Conservation (phyloP, 176 grass and related monocot genomes). For the Stipa capillata region DNA sequence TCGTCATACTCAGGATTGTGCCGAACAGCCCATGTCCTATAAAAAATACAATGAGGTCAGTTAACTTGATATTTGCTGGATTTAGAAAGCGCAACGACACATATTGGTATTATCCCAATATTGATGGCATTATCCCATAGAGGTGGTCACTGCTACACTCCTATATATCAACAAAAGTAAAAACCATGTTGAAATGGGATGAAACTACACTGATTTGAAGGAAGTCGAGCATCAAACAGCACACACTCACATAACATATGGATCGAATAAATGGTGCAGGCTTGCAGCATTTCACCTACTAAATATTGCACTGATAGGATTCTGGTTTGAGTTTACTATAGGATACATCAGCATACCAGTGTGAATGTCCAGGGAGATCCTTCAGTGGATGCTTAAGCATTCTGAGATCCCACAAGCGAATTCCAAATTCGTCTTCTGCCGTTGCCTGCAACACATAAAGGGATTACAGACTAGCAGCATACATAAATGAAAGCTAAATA, state of each 20-base stretch:
- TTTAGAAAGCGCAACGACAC: background rate
- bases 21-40: slow-evolving; percentile 84
- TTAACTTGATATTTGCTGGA: background rate
- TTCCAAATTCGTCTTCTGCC: slow-evolving; percentile 94
- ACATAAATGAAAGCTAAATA: slow-evolving; percentile 11
- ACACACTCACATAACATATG: background rate
- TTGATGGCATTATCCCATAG: background rate
- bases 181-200: background rate
- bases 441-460: slow-evolving; percentile 59
- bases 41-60: slow-evolving; percentile 16
- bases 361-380: slow-evolving; percentile 80
- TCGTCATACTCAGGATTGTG: slow-evolving; percentile 83
- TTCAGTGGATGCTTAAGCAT: slow-evolving; percentile 78
- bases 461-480: background rate
- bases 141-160: background rate
- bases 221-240: slow-evolving; percentile 10
- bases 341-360: slow-evolving; percentile 56
- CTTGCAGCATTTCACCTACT: background rate
- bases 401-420: slow-evolving; percentile 94
- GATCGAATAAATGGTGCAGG: background rate
- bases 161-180: slow-evolving; percentile 15
- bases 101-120: too few relatives aligned
- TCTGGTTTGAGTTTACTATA: slow-evolving; percentile 17
- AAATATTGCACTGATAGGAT: slow-evolving; percentile 2
- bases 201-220: slow-evolving; percentile 3